Evolutionary conservation across 345 rosid genomes (phyloP), one percentile per base, ranked within the genome.

Genomic region (Populus tremula): DNA sequence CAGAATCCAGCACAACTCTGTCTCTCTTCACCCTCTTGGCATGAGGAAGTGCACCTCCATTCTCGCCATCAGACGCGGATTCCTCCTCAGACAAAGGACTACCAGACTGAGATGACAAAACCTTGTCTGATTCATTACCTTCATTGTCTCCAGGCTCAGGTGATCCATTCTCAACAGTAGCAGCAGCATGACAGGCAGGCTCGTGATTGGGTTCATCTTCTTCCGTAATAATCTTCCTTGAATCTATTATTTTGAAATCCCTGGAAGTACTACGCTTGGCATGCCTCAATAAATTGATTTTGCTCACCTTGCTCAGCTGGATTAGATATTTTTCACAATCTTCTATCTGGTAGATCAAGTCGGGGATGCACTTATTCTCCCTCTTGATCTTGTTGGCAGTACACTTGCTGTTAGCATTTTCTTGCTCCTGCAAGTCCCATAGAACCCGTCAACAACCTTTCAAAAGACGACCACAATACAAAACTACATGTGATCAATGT

Each of bases 321-420:
- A 93, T 93, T 25, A 93, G 90, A 71, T 90, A 86, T 76, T 86
- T 90, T 75, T 93, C 98, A 8, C 83, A 93, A 77, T 91, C 94
- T 81, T 93, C 98, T 62, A 93, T 90, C 82, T 90, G 96, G 79
- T 87, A 93, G 69, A 93, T 90, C 74, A 93, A 82, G 72, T 90
- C 95, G 2, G 97, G 98, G 70, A 93, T 89, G 91, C 91, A 89
- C 84, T 86, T 90, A n/a, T 92, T 92, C 85, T 93, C 98, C 88
- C 91, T 89, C 83, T 88, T 92, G 77, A 92, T 93, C 91, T 89
- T 92, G 85, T 87, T 87, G 70, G 87, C 79, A 71, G 88, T 83
- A 16, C 91, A 91, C 84, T 86, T 93, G n/a, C 80, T 70, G 67
- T 64, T 86, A 21, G 82, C 69, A 70, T 72, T 90, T 56, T 87